These are phyloP conservation scores for Hanseniaspora mollemarum DNA, from an alignment of 805 yeast genomes.

Conservation along the genomic window DNA sequence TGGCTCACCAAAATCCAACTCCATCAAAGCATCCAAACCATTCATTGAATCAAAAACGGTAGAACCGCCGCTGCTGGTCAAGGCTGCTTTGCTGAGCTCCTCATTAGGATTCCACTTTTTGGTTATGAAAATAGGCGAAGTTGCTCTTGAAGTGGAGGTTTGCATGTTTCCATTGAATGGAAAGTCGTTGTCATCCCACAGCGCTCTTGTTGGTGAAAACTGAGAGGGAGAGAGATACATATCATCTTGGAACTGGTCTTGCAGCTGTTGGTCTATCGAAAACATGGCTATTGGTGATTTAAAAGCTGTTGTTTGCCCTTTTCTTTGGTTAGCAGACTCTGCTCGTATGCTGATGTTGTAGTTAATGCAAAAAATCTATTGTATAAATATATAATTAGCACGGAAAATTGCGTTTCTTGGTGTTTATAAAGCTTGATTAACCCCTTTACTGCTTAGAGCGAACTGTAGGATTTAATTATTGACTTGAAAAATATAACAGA, in stretches of 20 bases:
- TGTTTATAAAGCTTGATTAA: no score
- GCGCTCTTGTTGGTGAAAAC: background rate
- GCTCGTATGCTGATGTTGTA: no score
- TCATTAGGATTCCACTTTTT: background rate
- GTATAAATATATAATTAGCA: no score
- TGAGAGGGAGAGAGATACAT: background rate
- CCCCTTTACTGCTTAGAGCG: no score
- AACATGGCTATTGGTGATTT: background rate
- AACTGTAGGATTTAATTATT: no score
- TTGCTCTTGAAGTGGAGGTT: constrained; percentile 2
- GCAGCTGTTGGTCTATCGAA: background rate
- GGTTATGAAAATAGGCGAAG: constrained; percentile 13
- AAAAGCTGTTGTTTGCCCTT: no score
- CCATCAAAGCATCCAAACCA: constrained; percentile 2
- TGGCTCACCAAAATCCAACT: background rate
- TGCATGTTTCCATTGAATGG: background rate
- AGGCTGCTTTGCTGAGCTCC: background rate
- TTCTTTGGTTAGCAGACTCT: no score
- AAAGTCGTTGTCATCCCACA: background rate
- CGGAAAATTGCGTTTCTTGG: no score
- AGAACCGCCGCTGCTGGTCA: constrained; percentile 5
- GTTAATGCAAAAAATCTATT: no score
- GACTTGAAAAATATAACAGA: no score
- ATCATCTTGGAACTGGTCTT: background rate
- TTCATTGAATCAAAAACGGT: constrained; percentile 4